Conservation (phyloP, 805 yeast genomes). For the Spathaspora gorwiae region DNA sequence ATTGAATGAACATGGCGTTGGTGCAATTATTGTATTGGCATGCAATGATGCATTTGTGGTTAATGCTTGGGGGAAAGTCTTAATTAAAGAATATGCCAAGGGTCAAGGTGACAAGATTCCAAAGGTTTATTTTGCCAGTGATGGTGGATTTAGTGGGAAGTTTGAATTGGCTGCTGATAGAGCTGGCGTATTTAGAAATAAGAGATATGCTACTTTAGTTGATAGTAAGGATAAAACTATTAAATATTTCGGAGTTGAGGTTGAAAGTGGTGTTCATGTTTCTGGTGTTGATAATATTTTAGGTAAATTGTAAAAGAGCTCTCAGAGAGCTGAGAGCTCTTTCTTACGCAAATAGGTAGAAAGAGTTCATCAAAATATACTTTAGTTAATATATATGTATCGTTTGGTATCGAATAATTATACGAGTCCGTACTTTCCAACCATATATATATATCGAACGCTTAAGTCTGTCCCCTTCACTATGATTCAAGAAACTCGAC, state of each 20-base stretch:
- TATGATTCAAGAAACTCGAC: too few relatives aligned
- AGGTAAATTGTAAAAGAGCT: constrained; percentile 24
- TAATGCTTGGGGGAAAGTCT: constrained; percentile 42
- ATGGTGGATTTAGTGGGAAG: constrained; percentile 29
- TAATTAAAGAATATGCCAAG: constrained; percentile 22
- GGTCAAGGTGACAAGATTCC: constrained; percentile 13
- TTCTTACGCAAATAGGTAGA: not conserved
- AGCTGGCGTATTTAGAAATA: constrained; percentile 34
- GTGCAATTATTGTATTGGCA: constrained; percentile 30
- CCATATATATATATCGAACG: too few relatives aligned
- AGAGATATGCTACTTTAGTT: constrained; percentile 36
- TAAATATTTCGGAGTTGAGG: constrained; percentile 32
- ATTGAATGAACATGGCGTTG: constrained; percentile 23
- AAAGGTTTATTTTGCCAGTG: constrained; percentile 35
- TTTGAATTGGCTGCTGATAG: constrained; percentile 31
- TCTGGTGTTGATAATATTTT: constrained; percentile 37
- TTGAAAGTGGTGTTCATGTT: constrained; percentile 26
- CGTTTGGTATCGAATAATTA: too few relatives aligned
- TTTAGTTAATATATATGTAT: not conserved
- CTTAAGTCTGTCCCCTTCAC: too few relatives aligned
- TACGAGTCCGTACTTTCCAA: too few relatives aligned
- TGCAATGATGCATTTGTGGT: constrained; percentile 41
- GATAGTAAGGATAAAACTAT: constrained; percentile 22
- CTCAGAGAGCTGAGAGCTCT: not conserved
- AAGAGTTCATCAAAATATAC: not conserved